A percentile compares a stretch with the other conserved stretches of the same genome.
Evolutionary conservation across 2,329 filamentous ascomycete species (phyloP).

Genomic region (Fusarium nurragi): DNA sequence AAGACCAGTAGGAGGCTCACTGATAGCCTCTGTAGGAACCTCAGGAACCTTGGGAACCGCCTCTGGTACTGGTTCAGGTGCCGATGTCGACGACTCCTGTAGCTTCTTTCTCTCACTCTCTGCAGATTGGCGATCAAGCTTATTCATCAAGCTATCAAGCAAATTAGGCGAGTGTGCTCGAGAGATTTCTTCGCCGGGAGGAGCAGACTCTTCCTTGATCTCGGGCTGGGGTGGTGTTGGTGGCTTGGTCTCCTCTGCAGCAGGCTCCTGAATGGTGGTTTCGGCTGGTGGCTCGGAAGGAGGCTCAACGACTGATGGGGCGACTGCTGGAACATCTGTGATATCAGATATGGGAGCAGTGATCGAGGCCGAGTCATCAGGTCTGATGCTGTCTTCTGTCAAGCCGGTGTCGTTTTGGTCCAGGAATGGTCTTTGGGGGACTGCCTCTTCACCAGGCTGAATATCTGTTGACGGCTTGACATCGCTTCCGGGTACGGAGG

Average conservation of each 20-base stretch:
- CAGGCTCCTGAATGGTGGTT: constrained; percentile 26
- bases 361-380: constrained; percentile 52
- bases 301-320: constrained; percentile 31
- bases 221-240: constrained; percentile 33
- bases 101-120: constrained; percentile 10
- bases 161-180: constrained; percentile 49
- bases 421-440: constrained; percentile 37
- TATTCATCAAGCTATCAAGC: constrained; percentile 57
- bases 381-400: constrained; percentile 52
- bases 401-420: constrained; percentile 47
- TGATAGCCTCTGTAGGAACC: background rate
- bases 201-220: constrained; percentile 38
- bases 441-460: constrained; percentile 32
- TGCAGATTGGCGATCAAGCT: constrained; percentile 53
- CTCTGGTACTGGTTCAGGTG: constrained; percentile 4
- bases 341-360: constrained; percentile 45
- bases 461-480: constrained; percentile 44
- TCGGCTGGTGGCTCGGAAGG: constrained; percentile 28
- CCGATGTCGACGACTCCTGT: background rate
- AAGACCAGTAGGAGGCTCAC: background rate
- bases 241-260: constrained; percentile 29
- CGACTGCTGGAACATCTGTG: constrained; percentile 43
- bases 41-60: constrained; percentile 22
- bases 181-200: constrained; percentile 45
- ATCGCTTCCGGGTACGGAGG: constrained; percentile 40